Conservation (phyloP, 768 basidiomycete genomes). For the Pleurotus pulmonarius region DNA sequence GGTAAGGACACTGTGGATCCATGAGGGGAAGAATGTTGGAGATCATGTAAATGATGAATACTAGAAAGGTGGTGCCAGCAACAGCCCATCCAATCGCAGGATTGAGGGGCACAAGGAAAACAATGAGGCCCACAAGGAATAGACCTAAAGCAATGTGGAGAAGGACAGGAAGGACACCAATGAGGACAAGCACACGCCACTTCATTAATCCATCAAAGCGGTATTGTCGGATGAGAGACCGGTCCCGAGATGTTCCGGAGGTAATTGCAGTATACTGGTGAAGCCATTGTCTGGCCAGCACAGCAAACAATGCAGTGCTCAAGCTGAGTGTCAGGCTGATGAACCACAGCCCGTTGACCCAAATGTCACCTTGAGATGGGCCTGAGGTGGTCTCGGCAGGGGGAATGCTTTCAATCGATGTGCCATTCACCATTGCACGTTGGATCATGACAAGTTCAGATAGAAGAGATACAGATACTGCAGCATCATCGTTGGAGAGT, state of each 20-base stretch:
- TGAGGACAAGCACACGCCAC: constrained; percentile 34
- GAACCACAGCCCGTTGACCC: constrained; percentile 46
- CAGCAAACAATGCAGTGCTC: constrained; percentile 38
- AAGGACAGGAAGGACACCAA: constrained; percentile 40
- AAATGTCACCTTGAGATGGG: constrained; percentile 10
- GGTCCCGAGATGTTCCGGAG: constrained; percentile 33
- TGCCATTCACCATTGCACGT: background rate
- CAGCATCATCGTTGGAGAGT: constrained; percentile 1
- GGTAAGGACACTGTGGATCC: background rate
- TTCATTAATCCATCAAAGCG: constrained; percentile 31
- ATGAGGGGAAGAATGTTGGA: background rate
- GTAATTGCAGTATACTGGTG: constrained; percentile 28
- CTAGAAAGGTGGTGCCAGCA: background rate
- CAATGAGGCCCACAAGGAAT: constrained; percentile 46
- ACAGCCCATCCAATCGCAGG: constrained; percentile 17
- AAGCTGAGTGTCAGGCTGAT: constrained; percentile 37
- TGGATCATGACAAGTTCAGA: no score
- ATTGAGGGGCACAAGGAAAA: constrained; percentile 38
- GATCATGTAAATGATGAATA: background rate
- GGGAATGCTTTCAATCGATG: background rate
- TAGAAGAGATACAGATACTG: background rate
- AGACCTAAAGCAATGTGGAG: constrained; percentile 48
- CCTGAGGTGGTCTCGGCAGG: no score
- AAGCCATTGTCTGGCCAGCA: constrained; percentile 45
- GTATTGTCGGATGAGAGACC: constrained; percentile 33